phyloP scores from a whole-genome alignment of 73 alveolate genomes.

The Effrenium voratum region DNA sequence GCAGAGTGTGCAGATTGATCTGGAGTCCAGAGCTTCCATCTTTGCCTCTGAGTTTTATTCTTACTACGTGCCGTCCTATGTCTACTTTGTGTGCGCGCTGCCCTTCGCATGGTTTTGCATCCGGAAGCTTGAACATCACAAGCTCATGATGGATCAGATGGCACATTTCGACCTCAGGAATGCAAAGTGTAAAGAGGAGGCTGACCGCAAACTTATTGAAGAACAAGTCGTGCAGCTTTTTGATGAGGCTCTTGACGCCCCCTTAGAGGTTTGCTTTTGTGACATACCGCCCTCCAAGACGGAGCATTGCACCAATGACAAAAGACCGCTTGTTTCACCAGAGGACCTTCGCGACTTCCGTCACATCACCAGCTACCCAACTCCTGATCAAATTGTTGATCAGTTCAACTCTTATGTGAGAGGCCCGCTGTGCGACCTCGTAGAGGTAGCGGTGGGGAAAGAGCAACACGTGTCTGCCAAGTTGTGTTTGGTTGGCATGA shows the following conservation, averaged over 20 bases:
- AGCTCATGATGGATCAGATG: constrained; percentile 63
- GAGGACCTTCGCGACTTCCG: background rate
- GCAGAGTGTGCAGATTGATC: no score
- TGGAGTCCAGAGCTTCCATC: no score
- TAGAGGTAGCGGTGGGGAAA: background rate
- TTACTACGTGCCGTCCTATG: no score
- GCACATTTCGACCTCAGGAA: constrained; percentile 15
- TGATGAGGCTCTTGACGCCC: constrained; percentile 37
- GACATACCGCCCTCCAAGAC: no score
- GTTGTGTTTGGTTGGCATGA: no score
- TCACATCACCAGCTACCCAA: constrained; percentile 48
- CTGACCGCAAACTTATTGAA: constrained; percentile 28
- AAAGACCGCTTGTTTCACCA: background rate
- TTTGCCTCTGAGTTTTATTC: no score
- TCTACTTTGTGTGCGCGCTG: no score
- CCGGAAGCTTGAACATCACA: constrained; percentile 27
- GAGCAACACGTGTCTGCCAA: constrained; percentile 3
- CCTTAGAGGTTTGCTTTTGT: no score
- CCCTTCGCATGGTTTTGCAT: constrained; percentile 39
- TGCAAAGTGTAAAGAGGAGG: constrained; percentile 46
- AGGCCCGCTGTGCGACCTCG: constrained; percentile 24
- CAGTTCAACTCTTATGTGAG: constrained; percentile 21
- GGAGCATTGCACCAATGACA: no score
- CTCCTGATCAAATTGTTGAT: background rate
- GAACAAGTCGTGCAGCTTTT: constrained; percentile 30